phyloP scores from a whole-genome alignment of 768 basidiomycete genomes.

The Agaricus subrufescens region DNA sequence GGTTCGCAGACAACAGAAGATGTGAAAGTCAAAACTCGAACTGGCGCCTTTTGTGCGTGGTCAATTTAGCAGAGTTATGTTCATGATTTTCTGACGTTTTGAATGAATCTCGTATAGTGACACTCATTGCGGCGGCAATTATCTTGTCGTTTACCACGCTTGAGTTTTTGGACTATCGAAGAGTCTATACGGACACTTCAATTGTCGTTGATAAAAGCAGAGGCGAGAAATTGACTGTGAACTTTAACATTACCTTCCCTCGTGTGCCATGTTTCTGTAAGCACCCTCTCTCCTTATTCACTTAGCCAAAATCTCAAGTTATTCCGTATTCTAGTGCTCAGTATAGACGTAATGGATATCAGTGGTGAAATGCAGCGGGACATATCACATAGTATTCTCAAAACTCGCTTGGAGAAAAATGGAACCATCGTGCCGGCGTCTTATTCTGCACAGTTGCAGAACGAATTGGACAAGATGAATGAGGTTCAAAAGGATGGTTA shows the following conservation, averaged over 20 bases:
- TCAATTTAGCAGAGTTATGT: background rate
- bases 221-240: constrained; percentile 91
- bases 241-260: constrained; percentile 92
- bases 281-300: constrained; percentile 25
- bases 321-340: constrained; percentile 62
- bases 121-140: constrained; percentile 85
- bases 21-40: constrained; percentile 98
- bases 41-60: constrained; percentile 79
- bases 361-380: constrained; percentile 93
- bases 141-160: constrained; percentile 89
- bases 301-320: background rate
- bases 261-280: constrained; percentile 95
- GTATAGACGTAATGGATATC: constrained; percentile 97
- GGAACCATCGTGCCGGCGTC: constrained; percentile 59
- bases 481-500: constrained; percentile 56
- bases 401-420: constrained; percentile 63
- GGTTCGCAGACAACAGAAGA: constrained; percentile 87
- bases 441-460: constrained; percentile 62
- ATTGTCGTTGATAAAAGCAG: constrained; percentile 92
- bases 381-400: constrained; percentile 83
- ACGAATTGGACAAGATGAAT: constrained; percentile 81
- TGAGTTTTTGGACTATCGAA: constrained; percentile 95
- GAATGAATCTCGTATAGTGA: constrained; percentile 51
- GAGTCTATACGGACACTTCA: constrained; percentile 81
- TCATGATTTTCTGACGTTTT: background rate